Conservation (phyloP, 2,329 filamentous ascomycete genomes). For the Hymenoscyphus infarciens region DNA sequence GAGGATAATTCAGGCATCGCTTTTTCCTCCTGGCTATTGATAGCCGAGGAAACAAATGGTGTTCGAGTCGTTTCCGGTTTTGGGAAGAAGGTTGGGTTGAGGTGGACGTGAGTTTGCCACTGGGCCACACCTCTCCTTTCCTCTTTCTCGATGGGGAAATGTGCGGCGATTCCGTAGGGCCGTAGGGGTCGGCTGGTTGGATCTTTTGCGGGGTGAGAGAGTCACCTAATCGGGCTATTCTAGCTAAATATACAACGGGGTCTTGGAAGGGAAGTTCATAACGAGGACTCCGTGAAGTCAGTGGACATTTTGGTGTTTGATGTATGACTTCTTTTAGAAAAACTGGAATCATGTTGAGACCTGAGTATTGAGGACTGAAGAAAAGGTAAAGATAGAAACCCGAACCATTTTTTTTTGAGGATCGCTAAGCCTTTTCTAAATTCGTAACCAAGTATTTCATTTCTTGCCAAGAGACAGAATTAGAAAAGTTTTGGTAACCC, state of each 20-base stretch:
- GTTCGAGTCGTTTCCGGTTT: not conserved
- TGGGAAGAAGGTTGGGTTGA: not conserved
- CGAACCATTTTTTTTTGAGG: not conserved
- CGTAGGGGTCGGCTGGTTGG: not conserved
- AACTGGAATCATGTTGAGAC: not conserved
- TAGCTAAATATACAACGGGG: not conserved
- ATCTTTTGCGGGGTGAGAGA: not conserved
- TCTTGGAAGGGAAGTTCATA: not conserved
- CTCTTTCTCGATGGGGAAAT: not conserved
- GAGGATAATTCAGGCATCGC: too few relatives aligned
- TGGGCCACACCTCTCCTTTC: not conserved
- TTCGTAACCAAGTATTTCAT: not conserved
- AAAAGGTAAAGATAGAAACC: constrained; percentile 1
- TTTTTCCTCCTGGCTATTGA: too few relatives aligned
- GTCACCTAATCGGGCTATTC: not conserved
- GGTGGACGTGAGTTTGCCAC: constrained; percentile 1
- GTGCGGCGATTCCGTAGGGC: not conserved
- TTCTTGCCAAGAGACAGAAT: constrained; percentile 1
- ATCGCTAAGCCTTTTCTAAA: not conserved
- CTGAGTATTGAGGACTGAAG: not conserved
- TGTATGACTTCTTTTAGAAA: not conserved
- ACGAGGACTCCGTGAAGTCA: not conserved
- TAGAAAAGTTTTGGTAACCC: not conserved
- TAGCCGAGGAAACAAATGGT: not conserved
- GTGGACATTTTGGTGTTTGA: not conserved